Evolutionary conservation across 352 stramenopile species (phyloP).

Genomic region (Phytophthora rubi): DNA sequence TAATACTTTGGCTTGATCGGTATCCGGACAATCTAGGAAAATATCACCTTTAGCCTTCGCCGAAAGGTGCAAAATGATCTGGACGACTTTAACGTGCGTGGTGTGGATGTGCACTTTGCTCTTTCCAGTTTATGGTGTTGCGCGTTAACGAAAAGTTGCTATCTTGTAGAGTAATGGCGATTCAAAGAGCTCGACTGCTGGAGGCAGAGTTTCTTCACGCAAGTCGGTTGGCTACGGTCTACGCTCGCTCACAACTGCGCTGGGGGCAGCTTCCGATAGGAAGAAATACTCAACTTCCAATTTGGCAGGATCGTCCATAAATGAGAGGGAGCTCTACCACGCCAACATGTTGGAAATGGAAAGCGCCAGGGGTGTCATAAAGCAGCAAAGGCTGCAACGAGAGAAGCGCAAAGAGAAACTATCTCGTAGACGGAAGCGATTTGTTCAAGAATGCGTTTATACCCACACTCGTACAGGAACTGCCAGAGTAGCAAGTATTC

Average conservation of each 20-base stretch:
- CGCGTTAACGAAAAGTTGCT: conserved; percentile 5
- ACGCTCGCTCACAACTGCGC: conserved; percentile 60
- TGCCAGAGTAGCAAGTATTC: conserved; percentile 34
- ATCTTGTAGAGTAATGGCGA: conserved; percentile 16
- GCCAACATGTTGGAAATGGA: conserved; percentile 36
- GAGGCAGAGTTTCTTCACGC: conserved; percentile 28
- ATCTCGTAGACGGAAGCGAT: conserved; percentile 60
- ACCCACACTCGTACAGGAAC: conserved; percentile 37
- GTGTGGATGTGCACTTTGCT: conserved; percentile 9
- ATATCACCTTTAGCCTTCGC: conserved; percentile 60
- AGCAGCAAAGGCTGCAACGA: conserved; percentile 56
- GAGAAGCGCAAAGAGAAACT: conserved; percentile 62
- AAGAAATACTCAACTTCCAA: conserved; percentile 35
- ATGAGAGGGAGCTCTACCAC: conserved; percentile 36
- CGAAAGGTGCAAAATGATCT: conserved; percentile 56
- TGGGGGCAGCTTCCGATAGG: conserved; percentile 38
- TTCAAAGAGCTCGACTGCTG: not conserved
- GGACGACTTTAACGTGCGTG: conserved; percentile 64
- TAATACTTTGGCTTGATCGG: not conserved
- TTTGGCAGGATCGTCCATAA: conserved; percentile 29
- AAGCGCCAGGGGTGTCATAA: conserved; percentile 38
- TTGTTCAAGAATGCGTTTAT: conserved; percentile 61
- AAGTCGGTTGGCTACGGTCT: conserved; percentile 74
- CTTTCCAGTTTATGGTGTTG: not conserved
- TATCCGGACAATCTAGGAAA: conserved; percentile 32